A percentile compares a stretch with the other conserved stretches of the same genome.
Evolutionary conservation across 139 green algal genomes (phyloP).

Genomic region (Yamagishiella unicocca): DNA sequence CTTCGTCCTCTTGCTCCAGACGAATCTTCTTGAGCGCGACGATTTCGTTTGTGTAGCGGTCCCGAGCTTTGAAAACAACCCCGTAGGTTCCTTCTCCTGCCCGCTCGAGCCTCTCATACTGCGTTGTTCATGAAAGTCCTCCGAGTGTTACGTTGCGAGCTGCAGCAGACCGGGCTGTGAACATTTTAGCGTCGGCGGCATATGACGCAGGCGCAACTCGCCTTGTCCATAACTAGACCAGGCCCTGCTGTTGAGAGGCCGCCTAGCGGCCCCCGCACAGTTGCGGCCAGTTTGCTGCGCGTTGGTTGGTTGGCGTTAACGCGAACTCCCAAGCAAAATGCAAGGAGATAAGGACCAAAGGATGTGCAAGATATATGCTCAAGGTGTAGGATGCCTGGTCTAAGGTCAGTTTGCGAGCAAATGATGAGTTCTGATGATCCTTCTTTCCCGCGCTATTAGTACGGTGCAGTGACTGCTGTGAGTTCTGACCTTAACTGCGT

Average conservation of each 20-base stretch:
- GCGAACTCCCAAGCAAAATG: background rate
- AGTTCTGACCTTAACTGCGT: too few species aligned
- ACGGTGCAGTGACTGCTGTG: too few species aligned
- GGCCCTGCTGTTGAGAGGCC: background rate
- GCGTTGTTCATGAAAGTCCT: background rate
- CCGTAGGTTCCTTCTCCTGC: constrained; percentile 98
- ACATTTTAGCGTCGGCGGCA: too few species aligned
- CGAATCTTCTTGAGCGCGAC: constrained; percentile 97
- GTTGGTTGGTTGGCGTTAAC: background rate
- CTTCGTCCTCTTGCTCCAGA: constrained; percentile 87
- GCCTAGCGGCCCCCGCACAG: background rate
- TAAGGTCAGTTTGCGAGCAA: too few species aligned
- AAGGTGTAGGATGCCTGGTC: too few species aligned
- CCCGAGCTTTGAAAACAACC: constrained; percentile 94
- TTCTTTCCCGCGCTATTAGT: too few species aligned
- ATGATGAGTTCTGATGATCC: too few species aligned
- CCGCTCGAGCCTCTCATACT: constrained; percentile 94
- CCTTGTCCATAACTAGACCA: constrained; percentile 30
- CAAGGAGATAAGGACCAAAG: too few species aligned
- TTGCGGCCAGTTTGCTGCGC: constrained; percentile 24
- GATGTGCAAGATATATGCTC: too few species aligned
- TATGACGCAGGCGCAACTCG: too few species aligned
- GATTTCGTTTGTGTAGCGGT: constrained; percentile 76
- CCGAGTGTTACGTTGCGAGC: background rate
- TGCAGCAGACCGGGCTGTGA: too few species aligned